These are phyloP conservation scores for Naganishia antarctica DNA, from an alignment of 768 basidiomycete genomes.

Conservation along the genomic window DNA sequence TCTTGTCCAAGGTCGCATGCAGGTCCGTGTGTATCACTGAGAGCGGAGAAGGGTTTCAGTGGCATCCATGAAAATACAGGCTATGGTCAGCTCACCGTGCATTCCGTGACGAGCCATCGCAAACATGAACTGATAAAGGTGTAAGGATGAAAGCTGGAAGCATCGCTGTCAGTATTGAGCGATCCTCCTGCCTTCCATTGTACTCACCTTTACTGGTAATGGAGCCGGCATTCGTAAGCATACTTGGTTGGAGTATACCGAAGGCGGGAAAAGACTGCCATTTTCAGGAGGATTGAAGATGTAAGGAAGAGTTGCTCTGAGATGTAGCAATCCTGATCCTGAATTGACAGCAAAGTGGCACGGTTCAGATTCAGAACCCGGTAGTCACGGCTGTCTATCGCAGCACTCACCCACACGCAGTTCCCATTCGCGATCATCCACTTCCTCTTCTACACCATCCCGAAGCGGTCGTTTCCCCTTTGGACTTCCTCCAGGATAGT, in stretches of 20 bases:
- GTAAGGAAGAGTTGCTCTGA: slow-evolving; percentile 41
- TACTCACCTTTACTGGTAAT: slow-evolving; percentile 44
- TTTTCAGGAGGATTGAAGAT: slow-evolving; percentile 38
- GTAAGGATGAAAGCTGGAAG: slow-evolving; percentile 40
- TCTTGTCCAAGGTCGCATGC: slow-evolving; percentile 35
- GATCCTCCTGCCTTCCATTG: background rate
- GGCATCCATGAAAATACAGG: background rate
- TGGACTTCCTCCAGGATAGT: slow-evolving; percentile 29
- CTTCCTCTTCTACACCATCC: slow-evolving; percentile 35
- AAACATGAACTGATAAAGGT: slow-evolving; percentile 41
- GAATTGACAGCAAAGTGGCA: background rate
- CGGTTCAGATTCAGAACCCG: no score
- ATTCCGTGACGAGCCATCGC: slow-evolving; percentile 45
- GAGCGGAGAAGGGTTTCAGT: background rate
- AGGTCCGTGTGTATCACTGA: slow-evolving; percentile 45
- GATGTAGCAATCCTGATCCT: slow-evolving; percentile 43
- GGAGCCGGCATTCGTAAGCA: slow-evolving; percentile 43
- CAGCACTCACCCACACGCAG: slow-evolving; percentile 44
- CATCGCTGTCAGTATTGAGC: background rate
- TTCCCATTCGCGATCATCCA: slow-evolving; percentile 47
- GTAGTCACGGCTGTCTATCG: background rate
- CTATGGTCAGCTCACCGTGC: slow-evolving; percentile 36
- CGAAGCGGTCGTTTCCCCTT: slow-evolving; percentile 31
- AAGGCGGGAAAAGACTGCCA: slow-evolving; percentile 40
- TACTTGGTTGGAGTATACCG: slow-evolving; percentile 42